phyloP scores from a whole-genome alignment of 108 stramenopile species.

The Heterococcus sp. region DNA sequence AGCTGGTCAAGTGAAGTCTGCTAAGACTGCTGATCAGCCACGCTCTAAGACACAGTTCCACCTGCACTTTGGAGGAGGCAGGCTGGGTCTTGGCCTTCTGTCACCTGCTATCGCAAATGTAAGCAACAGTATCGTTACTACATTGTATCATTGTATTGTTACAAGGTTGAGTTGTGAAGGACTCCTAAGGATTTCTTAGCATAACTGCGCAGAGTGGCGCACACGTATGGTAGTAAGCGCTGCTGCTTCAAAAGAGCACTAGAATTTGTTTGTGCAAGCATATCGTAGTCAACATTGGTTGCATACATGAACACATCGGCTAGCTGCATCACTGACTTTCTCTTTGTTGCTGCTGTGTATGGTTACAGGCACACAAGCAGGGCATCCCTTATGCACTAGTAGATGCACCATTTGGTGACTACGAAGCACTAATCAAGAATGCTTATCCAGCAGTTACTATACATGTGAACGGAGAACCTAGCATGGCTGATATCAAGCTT shows the following conservation, averaged over 20 bases:
- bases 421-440: constrained; percentile 23
- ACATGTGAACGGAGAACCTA: constrained; percentile 36
- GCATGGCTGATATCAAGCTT: constrained; percentile 8
- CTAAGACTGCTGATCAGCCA: neutral
- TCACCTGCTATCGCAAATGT: constrained; percentile 32
- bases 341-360: too few relatives aligned
- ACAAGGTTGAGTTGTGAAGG: too few relatives aligned
- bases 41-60: constrained; percentile 15
- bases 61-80: constrained; percentile 41
- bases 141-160: too few relatives aligned
- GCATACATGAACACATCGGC: too few relatives aligned
- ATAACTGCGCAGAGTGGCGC: too few relatives aligned
- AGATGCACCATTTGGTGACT: constrained; percentile 42
- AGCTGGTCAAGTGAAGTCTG: constrained; percentile 5
- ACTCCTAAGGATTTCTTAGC: too few relatives aligned
- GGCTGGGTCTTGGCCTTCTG: constrained; percentile 39
- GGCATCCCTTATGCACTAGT: constrained; percentile 2
- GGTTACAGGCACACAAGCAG: neutral
- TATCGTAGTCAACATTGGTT: too few relatives aligned
- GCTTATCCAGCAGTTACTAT: constrained; percentile 32
- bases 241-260: too few relatives aligned
- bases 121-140: too few relatives aligned
- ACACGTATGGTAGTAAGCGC: too few relatives aligned
- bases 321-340: too few relatives aligned
- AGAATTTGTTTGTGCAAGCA: too few relatives aligned